Evolutionary conservation across 352 stramenopile species (phyloP).

Genomic region (Phytophthora nicotianae): DNA sequence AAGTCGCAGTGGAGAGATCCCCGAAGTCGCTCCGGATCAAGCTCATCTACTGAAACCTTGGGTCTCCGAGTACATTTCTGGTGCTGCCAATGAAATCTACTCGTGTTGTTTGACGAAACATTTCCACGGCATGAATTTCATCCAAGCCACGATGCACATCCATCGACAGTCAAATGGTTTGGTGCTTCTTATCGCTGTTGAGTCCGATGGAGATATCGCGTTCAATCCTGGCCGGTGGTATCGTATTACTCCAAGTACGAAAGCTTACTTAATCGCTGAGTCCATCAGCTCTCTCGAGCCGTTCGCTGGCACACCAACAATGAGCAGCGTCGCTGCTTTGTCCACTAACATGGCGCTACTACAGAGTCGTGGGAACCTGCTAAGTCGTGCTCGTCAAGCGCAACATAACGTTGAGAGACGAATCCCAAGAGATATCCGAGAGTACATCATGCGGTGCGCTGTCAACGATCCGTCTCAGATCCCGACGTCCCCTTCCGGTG

Average conservation of each 20-base stretch:
- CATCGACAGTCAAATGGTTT: conserved; percentile 74
- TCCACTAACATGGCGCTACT: conserved; percentile 39
- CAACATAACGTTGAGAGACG: conserved; percentile 78
- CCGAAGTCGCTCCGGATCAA: conserved; percentile 20
- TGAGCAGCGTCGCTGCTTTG: conserved; percentile 36
- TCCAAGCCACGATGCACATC: conserved; percentile 67
- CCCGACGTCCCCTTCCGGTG: conserved; percentile 45
- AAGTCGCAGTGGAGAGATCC: conserved; percentile 60
- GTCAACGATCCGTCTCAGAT: conserved; percentile 37
- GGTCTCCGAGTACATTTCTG: conserved; percentile 79
- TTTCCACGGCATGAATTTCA: conserved; percentile 81
- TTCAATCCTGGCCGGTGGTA: conserved; percentile 80
- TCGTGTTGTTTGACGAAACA: conserved; percentile 56
- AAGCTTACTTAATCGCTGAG: conserved; percentile 81
- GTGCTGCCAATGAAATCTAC: conserved; percentile 86
- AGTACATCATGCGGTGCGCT: conserved; percentile 60
- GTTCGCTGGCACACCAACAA: conserved; percentile 38
- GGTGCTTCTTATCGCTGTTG: conserved; percentile 78
- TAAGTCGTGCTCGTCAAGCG: conserved; percentile 55
- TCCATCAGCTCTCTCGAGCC: conserved; percentile 59
- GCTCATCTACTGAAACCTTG: conserved; percentile 44
- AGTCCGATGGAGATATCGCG: conserved; percentile 63
- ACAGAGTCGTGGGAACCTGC: conserved; percentile 48
- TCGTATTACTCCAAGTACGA: conserved; percentile 54
- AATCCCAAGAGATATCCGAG: conserved; percentile 62